Evolutionary conservation across 495 filamentous ascomycete species (phyloP).

Genomic region (Aspergillus egyptiacus): DNA sequence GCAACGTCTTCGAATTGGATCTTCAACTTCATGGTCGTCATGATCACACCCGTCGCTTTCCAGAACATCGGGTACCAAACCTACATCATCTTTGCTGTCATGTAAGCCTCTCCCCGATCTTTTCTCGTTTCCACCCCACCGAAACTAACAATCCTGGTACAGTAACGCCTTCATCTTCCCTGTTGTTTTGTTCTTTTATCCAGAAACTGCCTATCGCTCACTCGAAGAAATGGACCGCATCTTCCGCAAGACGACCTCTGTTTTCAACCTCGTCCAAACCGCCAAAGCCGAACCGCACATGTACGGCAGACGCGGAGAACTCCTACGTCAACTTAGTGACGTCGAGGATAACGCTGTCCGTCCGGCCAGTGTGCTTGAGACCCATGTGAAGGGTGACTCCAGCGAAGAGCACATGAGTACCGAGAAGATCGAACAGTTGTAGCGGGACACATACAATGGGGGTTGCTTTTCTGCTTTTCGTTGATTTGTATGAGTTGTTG

Average conservation of each 20-base stretch:
- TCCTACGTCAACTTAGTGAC: slow-evolving; percentile 39
- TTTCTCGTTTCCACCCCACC: background rate
- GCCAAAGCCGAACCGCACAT: slow-evolving; percentile 57
- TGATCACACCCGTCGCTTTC: slow-evolving; percentile 68
- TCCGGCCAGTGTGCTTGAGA: slow-evolving; percentile 26
- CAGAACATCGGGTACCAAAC: slow-evolving; percentile 61
- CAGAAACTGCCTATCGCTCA: slow-evolving; percentile 66
- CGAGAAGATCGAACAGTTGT: slow-evolving; percentile 17
- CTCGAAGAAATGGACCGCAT: slow-evolving; percentile 75
- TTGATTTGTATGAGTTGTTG: background rate
- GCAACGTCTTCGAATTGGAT: slow-evolving; percentile 51
- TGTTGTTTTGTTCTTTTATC: slow-evolving; percentile 68
- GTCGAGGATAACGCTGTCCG: slow-evolving; percentile 35
- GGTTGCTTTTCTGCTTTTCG: background rate
- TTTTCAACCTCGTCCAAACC: slow-evolving; percentile 54
- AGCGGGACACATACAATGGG: background rate
- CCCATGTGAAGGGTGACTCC: slow-evolving; percentile 25
- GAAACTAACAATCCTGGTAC: slow-evolving; percentile 17
- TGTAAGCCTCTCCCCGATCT: slow-evolving; percentile 32
- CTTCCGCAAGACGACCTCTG: slow-evolving; percentile 55
- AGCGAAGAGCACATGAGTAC: slow-evolving; percentile 29
- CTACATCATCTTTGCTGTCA: slow-evolving; percentile 75
- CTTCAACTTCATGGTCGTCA: slow-evolving; percentile 56
- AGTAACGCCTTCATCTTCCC: slow-evolving; percentile 67
- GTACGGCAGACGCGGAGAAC: slow-evolving; percentile 66